Evolutionary conservation across 1,139 yeast species (phyloP).

Genomic region (Diutina siamensis): DNA sequence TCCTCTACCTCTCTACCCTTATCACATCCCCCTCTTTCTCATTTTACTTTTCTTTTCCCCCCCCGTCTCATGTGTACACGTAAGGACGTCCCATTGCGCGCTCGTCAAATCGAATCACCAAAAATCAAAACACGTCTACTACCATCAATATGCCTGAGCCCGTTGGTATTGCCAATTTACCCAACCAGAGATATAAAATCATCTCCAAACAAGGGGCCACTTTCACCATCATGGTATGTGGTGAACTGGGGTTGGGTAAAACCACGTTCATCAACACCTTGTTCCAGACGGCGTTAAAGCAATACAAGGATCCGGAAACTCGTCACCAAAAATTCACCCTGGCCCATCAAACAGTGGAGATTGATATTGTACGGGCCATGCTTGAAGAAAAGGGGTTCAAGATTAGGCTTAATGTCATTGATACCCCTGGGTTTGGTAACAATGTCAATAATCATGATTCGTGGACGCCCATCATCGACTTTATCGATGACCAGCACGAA

Average conservation of each 20-base stretch:
- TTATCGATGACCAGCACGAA: slow-evolving; percentile 95
- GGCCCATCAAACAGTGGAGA: slow-evolving; percentile 79
- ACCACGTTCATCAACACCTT: slow-evolving; percentile 91
- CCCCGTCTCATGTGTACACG: too few relatives aligned
- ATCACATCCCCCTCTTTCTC: background rate
- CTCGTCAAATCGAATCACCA: slow-evolving; percentile 1
- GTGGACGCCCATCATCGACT: slow-evolving; percentile 90
- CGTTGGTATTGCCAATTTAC: slow-evolving; percentile 81
- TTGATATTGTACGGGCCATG: slow-evolving; percentile 80
- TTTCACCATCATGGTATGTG: slow-evolving; percentile 90
- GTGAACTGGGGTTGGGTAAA: slow-evolving; percentile 91
- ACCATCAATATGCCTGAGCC: slow-evolving; percentile 26
- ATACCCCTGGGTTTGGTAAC: slow-evolving; percentile 98
- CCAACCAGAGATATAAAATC: slow-evolving; percentile 84
- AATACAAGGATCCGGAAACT: slow-evolving; percentile 43
- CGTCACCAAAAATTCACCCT: slow-evolving; percentile 57
- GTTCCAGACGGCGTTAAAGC: slow-evolving; percentile 62
- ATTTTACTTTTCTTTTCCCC: too few relatives aligned
- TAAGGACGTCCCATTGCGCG: background rate
- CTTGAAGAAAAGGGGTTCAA: slow-evolving; percentile 87
- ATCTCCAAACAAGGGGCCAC: slow-evolving; percentile 83
- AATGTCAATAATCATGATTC: slow-evolving; percentile 86
- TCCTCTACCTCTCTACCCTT: background rate
- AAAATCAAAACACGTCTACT: background rate
- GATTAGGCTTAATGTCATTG: slow-evolving; percentile 77